phyloP scores from a whole-genome alignment of 495 filamentous ascomycete species.

The Xylaria curta region DNA sequence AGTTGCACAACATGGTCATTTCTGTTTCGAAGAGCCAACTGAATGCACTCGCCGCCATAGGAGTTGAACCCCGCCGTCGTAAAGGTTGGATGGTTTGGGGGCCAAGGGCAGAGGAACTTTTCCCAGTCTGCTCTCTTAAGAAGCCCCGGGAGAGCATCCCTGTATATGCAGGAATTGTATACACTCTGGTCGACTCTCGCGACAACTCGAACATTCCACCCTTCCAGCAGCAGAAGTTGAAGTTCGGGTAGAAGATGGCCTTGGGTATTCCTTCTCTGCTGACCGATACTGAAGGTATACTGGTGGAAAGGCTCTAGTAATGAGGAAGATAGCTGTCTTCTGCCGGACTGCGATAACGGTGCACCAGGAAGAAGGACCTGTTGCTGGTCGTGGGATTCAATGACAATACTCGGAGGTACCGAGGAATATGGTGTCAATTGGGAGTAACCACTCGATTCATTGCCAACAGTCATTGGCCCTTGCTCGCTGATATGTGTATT shows the following conservation, averaged over 20 bases:
- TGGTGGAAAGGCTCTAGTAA: neutral
- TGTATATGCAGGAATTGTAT: neutral
- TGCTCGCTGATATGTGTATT: neutral
- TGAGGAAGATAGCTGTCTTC: neutral
- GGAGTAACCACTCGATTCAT: too few species aligned
- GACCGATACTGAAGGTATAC: neutral
- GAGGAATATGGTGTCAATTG: neutral
- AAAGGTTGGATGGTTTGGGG: neutral
- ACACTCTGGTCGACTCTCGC: neutral
- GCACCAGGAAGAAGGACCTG: neutral
- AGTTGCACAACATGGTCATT: neutral
- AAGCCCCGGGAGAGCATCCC: neutral
- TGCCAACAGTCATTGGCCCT: neutral
- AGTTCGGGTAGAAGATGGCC: neutral
- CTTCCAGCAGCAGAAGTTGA: neutral
- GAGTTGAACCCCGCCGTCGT: neutral
- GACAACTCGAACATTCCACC: neutral
- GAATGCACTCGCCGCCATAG: neutral
- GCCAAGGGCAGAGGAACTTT: neutral
- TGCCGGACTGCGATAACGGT: neutral
- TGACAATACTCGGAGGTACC: neutral
- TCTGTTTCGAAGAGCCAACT: neutral
- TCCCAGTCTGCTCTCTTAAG: neutral
- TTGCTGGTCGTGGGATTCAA: neutral
- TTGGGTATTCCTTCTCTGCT: neutral